phyloP scores from a whole-genome alignment of 2,329 filamentous ascomycete species.

The Pyricularia sp. region DNA sequence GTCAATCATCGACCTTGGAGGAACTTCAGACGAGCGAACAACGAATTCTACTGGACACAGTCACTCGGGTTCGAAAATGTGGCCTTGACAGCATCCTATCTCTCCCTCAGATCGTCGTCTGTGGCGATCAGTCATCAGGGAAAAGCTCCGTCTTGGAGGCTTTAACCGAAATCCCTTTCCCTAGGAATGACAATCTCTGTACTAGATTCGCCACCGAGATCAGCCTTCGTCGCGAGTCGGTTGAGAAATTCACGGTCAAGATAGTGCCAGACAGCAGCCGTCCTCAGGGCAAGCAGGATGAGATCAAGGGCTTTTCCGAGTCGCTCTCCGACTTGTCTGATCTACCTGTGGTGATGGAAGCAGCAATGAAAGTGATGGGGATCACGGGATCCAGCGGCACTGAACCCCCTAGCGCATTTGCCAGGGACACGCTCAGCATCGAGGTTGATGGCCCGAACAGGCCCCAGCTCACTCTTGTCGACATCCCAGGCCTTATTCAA shows the following conservation, averaged over 20 bases:
- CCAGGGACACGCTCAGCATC: conserved; percentile 34
- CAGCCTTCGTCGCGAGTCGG: conserved; percentile 35
- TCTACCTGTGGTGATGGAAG: conserved; percentile 22
- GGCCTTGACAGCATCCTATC: not conserved
- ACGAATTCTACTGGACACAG: not conserved
- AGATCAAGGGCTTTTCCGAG: conserved; percentile 15
- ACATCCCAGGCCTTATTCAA: conserved; percentile 47
- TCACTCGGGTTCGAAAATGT: not conserved
- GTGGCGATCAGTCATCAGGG: conserved; percentile 49
- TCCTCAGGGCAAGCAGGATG: conserved; percentile 15
- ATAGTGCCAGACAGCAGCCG: conserved; percentile 23
- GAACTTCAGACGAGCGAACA: not conserved
- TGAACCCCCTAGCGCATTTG: conserved; percentile 20
- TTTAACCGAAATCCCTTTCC: conserved; percentile 51
- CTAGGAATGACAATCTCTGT: conserved; percentile 45
- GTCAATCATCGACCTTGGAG: not conserved
- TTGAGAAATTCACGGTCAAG: conserved; percentile 23
- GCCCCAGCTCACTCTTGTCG: conserved; percentile 47
- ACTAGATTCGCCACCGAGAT: conserved; percentile 55
- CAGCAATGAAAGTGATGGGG: conserved; percentile 38
- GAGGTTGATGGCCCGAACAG: conserved; percentile 36
- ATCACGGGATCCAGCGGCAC: conserved; percentile 22
- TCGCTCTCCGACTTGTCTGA: not conserved
- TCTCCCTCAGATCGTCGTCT: conserved; percentile 41
- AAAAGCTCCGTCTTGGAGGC: conserved; percentile 57